These are phyloP conservation scores for Lyophyllum semitale DNA, from an alignment of 768 basidiomycete genomes.

Conservation along the genomic window DNA sequence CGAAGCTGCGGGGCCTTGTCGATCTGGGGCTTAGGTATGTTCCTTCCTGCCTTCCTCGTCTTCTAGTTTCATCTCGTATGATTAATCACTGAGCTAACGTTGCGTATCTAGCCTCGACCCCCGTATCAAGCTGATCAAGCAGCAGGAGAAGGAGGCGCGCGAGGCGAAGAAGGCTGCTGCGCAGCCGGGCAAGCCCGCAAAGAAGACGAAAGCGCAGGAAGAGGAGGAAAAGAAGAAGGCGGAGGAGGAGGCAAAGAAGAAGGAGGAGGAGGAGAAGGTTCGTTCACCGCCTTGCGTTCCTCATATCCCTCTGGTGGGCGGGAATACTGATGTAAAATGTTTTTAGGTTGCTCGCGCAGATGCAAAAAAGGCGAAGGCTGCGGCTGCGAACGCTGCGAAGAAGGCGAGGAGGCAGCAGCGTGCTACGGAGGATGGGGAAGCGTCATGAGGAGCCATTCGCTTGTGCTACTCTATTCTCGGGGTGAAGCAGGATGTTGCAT, in stretches of 20 bases:
- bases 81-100: background rate
- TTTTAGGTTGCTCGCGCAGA: conserved; percentile 60
- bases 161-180: conserved; percentile 79
- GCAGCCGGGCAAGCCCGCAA: conserved; percentile 52
- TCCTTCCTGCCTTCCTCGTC: background rate
- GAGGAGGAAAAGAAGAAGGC: conserved; percentile 75
- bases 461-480: background rate
- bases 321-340: background rate
- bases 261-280: conserved; percentile 87
- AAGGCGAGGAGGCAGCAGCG: conserved; percentile 77
- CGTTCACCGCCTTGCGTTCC: conserved; percentile 12
- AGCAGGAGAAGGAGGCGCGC: conserved; percentile 91
- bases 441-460: background rate
- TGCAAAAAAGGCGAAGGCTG: conserved; percentile 83
- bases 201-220: conserved; percentile 74
- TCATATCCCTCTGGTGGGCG: background rate
- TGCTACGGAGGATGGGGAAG: conserved; percentile 40
- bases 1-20: conserved; percentile 83
- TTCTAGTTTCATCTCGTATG: background rate
- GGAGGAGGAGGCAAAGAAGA: conserved; percentile 70
- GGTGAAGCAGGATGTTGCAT: too few relatives aligned
- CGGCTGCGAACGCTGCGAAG: conserved; percentile 88
- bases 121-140: conserved; percentile 95
- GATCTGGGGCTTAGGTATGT: conserved; percentile 71
- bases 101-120: conserved; percentile 63